Evolutionary conservation across 163 green algal genomes (phyloP), one percentile per base, ranked within the genome.

Genomic region (Chloromonas sp.): DNA sequence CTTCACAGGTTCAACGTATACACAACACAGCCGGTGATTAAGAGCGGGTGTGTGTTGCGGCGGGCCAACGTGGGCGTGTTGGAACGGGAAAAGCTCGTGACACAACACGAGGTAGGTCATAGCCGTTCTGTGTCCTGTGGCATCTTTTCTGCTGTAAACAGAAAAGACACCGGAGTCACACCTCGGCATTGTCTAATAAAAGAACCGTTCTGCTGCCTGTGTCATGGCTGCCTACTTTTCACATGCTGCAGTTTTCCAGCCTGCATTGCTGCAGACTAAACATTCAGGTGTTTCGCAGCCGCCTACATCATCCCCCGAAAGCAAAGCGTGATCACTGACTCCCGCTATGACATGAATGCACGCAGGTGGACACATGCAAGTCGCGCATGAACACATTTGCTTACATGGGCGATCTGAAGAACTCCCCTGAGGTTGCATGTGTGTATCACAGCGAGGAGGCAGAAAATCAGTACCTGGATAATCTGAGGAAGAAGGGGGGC

Each of bases 341-440:
- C n/a, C n/a, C n/a, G n/a, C n/a, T n/a, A n/a, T n/a, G n/a, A n/a
- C n/a, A n/a, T n/a, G 66, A 74, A 59, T 60, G 85, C 15, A 87
- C 94, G 8, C 88, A 98, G 90, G 93, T 96, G 76, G 89, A 95
- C 79, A 83, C 90, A 36, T 99, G 97, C 93, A 99, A 98, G 89
- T 88, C 93, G 14, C 96, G 96, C 87, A 99, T 98, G 96, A 99
- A 99, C 91, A 99, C 97, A 1, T 99, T 99, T 93, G 97, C 95
- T 0, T 99, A 97, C 89, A 96, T 98, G 59, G 96, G 96, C 2
- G 95, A 98, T 88, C 87, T 98, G 59, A 89, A 95, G 14, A 91
- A 91, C 14, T 88, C 88, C 2, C 95, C 94, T 14, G 93, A 98
- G 88, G 93, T 94, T 76, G 87, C 93, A 1, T 99, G 97, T 86